Base-by-base conservation (phyloP, 2,329 filamentous ascomycete species). In the Paraphoma chrysanthemicola region DNA sequence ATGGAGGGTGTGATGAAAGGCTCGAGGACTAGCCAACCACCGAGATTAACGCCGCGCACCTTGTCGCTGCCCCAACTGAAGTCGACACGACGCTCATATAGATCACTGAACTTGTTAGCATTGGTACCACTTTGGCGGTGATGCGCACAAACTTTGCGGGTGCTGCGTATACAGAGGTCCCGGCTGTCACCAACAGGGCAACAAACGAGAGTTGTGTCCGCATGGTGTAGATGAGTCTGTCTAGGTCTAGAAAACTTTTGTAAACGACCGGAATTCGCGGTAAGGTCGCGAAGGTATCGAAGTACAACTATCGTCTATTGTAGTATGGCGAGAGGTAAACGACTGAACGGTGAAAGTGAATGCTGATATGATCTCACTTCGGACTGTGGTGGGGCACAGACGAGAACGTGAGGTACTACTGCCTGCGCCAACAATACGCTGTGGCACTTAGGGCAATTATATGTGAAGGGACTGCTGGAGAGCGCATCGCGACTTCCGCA, bases 1-100 rank as follows among this genome's bases (percentile, higher is more conserved):
- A 86, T 80, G 2, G 81, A 84, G 3, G 84, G 84, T 3, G 83
- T 86, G 58, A 86, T 86, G 80, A 82, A 85, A 63, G 70, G 64
- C 56, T 76, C 73, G 4, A 74, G 56, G 6, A 76, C 70, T 8
- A 76, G 64, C 73, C 72, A 76, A 9, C 72, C 71, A 23, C 73
- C 73, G 10, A 76, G 66, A 31, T 75, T 76, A 29, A 75, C 70
- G 6, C 72, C 73, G 14, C 68, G 63, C 14, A 74, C 78, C 56
- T 79, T 81, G 28, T 77, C 74, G 12, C 63, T 68, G n/a, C 79
- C 79, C 77, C 81, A 85, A 29, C 74, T 62, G 54, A 64, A 75
- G 28, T 58, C 55, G 39, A 70, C 63, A n/a, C 53, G n/a, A 44
- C 68, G 55, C 29, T 62, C 55, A 8, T 51, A 29, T 16, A 58